Percentiles rank a stretch among this genome's conserved stretches.
phyloP scores from a whole-genome alignment of 1,139 yeast species.

The Blastobotrys illinoisensis region DNA sequence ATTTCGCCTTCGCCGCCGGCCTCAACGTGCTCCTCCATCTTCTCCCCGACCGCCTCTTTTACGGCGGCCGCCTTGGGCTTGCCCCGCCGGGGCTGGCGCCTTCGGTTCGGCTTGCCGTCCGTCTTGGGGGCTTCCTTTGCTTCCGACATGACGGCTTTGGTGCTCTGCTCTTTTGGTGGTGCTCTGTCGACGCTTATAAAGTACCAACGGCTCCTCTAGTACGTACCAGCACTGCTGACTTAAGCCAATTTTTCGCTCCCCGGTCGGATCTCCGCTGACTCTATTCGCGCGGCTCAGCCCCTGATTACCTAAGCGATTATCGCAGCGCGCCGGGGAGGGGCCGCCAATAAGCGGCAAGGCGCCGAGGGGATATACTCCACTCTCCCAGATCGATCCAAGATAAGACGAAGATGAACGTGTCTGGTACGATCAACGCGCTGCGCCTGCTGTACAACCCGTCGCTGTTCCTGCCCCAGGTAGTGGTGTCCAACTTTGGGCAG shows the following conservation, averaged over 20 bases:
- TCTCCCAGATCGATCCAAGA: not conserved
- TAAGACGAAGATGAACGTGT: conserved; percentile 16
- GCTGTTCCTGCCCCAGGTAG: conserved; percentile 62
- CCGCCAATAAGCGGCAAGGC: not conserved
- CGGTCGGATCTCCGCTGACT: not conserved
- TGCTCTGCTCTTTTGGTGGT: no score
- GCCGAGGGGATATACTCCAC: no score
- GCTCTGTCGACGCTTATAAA: no score
- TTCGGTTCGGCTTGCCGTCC: not conserved
- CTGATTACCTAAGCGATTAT: no score
- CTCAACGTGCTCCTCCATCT: conserved; percentile 8
- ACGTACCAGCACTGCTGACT: no score
- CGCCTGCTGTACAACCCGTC: conserved; percentile 58
- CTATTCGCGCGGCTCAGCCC: no score
- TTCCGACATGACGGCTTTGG: not conserved
- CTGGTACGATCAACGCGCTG: conserved; percentile 37
- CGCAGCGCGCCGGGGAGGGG: not conserved
- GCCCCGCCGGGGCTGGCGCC: not conserved
- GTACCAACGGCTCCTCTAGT: no score
- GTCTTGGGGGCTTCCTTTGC: not conserved
- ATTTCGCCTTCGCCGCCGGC: conserved; percentile 29
- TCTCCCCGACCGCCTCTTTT: conserved; percentile 11
- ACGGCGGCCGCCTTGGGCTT: not conserved
- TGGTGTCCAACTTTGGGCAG: conserved; percentile 61
- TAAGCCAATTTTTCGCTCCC: not conserved